phyloP scores from a whole-genome alignment of 1,284 basidiomycete species.

The Cutaneotrichosporon sp. region DNA sequence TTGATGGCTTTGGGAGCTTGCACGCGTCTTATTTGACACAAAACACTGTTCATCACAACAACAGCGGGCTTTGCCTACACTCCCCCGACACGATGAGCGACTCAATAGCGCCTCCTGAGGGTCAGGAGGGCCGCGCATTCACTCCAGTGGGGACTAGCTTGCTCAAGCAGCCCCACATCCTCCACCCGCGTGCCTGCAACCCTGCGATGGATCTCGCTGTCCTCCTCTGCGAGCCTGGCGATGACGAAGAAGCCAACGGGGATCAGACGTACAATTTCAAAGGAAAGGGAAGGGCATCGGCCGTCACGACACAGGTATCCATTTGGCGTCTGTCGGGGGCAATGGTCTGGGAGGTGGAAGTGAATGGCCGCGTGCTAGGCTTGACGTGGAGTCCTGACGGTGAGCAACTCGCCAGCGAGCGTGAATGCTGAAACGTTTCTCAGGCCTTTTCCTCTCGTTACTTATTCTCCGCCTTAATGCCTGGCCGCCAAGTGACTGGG shows the following conservation, averaged over 20 bases:
- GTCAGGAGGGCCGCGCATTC: constrained; percentile 25
- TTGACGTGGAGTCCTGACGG: constrained; percentile 43
- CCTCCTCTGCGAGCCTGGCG: constrained; percentile 18
- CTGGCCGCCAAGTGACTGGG: constrained; percentile 8
- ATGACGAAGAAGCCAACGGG: constrained; percentile 1
- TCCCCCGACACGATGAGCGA: too few relatives aligned
- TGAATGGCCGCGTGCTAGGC: constrained; percentile 27
- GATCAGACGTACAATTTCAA: too few relatives aligned
- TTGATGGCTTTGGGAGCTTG: too few relatives aligned
- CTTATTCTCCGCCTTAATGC: constrained; percentile 15
- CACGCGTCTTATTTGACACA: too few relatives aligned
- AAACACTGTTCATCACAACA: too few relatives aligned
- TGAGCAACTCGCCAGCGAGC: constrained; percentile 13
- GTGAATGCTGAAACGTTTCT: background rate
- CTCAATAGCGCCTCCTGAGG: background rate
- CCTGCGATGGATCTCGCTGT: constrained; percentile 44
- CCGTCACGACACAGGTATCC: constrained; percentile 14
- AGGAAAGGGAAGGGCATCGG: background rate
- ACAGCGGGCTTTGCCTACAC: too few relatives aligned
- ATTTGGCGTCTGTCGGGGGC: constrained; percentile 39
- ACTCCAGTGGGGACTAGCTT: constrained; percentile 27
- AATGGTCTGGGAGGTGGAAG: constrained; percentile 39
- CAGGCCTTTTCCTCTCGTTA: constrained; percentile 35
- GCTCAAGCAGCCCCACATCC: constrained; percentile 22
- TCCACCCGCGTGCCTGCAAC: constrained; percentile 39